Conservation (phyloP, 164 flowering plant species). For the Cinnamomum micranthum region DNA sequence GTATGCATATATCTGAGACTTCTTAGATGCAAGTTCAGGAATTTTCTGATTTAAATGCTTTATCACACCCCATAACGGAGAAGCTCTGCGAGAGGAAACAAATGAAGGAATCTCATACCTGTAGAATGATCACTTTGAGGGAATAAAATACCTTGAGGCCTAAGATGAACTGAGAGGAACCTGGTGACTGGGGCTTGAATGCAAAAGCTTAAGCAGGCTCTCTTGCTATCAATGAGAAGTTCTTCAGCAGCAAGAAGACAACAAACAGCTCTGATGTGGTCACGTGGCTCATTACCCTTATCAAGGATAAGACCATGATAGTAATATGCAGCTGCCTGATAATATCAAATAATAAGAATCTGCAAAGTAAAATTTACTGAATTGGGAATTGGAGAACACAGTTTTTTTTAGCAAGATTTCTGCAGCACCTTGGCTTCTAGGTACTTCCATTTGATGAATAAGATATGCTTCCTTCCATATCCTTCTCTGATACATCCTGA, state of each 20-base stretch:
- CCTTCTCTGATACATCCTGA: slow-evolving; percentile 37
- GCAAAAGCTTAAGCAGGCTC: slow-evolving; percentile 75
- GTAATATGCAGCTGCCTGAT: slow-evolving; percentile 93
- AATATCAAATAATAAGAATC: not conserved
- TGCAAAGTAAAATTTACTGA: not conserved
- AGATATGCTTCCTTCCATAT: slow-evolving; percentile 60
- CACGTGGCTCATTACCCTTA: slow-evolving; percentile 70
- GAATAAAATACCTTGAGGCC: not conserved
- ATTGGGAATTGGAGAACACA: not conserved
- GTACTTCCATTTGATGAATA: slow-evolving; percentile 87
- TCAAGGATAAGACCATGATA: slow-evolving; percentile 83
- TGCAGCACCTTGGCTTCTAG: slow-evolving; percentile 90
- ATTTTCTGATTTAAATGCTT: slow-evolving; percentile 75
- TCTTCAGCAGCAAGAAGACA: slow-evolving; percentile 89
- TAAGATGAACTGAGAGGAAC: slow-evolving; percentile 26
- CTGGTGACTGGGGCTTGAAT: slow-evolving; percentile 82
- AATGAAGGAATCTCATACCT: not conserved
- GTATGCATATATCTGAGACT: slow-evolving; percentile 78
- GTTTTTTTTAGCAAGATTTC: not conserved
- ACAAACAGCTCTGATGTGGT: slow-evolving; percentile 62
- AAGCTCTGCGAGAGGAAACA: slow-evolving; percentile 38
- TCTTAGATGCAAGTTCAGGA: slow-evolving; percentile 73
- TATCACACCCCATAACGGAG: slow-evolving; percentile 87
- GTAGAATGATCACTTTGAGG: not conserved
- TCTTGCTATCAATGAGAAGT: slow-evolving; percentile 72